Conservation (phyloP, 192 early-diverging fungal genomes). For the Linnemannia schmuckeri region DNA sequence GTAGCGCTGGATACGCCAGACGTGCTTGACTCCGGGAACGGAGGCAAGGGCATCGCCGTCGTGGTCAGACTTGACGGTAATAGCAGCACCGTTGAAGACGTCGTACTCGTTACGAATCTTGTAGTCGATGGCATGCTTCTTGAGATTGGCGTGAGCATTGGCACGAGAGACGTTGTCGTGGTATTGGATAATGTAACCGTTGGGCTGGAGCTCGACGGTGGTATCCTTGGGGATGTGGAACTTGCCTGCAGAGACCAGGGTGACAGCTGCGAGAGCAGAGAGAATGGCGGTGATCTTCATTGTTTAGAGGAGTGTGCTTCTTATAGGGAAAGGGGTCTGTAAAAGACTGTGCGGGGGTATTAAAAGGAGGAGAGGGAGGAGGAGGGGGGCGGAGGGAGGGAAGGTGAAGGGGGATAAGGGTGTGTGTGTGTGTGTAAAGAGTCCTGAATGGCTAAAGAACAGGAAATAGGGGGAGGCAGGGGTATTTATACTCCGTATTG, state of each 20-base stretch:
- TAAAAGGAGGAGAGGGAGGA: not conserved
- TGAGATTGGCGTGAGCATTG: slow-evolving; percentile 7
- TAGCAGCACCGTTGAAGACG: slow-evolving; percentile 61
- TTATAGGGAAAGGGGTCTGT: not conserved
- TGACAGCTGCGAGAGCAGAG: slow-evolving; percentile 23
- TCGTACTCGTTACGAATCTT: slow-evolving; percentile 55
- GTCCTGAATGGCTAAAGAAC: too few relatives aligned
- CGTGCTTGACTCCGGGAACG: slow-evolving; percentile 46
- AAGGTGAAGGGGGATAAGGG: too few relatives aligned
- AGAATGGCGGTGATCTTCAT: slow-evolving; percentile 39
- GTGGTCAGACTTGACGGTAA: slow-evolving; percentile 45
- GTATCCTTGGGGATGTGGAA: slow-evolving; percentile 18
- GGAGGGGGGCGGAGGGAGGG: too few relatives aligned
- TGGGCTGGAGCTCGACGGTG: slow-evolving; percentile 15
- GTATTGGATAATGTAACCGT: slow-evolving; percentile 48
- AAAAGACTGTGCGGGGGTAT: slow-evolving; percentile 17
- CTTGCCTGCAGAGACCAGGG: slow-evolving; percentile 41
- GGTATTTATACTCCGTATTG: too few relatives aligned
- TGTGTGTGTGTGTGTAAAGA: too few relatives aligned
- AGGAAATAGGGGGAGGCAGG: too few relatives aligned
- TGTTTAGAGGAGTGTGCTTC: not conserved
- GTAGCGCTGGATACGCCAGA: slow-evolving; percentile 61
- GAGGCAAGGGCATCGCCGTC: slow-evolving; percentile 36
- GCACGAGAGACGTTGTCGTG: slow-evolving; percentile 18
- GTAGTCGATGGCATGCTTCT: slow-evolving; percentile 20